These are phyloP conservation scores for Xylaria cubensis DNA, from an alignment of 495 filamentous ascomycete species.

Conservation along the genomic window DNA sequence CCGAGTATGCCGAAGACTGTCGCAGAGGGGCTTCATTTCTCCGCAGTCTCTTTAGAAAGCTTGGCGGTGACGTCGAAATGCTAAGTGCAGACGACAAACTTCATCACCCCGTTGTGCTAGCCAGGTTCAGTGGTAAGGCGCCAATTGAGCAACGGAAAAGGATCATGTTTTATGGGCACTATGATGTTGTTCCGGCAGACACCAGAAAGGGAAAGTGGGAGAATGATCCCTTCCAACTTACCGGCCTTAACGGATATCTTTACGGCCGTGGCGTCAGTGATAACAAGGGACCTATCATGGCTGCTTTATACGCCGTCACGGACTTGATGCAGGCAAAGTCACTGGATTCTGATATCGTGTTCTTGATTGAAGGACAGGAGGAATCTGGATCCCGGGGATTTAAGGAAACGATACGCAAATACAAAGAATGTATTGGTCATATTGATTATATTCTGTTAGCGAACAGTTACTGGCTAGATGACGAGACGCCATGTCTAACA, in stretches of 20 bases:
- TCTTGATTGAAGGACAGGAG: slow-evolving; percentile 96
- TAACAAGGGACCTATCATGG: slow-evolving; percentile 95
- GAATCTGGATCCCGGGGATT: slow-evolving; percentile 94
- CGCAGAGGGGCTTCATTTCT: slow-evolving; percentile 90
- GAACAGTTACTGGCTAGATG: slow-evolving; percentile 98
- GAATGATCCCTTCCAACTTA: slow-evolving; percentile 83
- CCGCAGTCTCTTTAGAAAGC: slow-evolving; percentile 83
- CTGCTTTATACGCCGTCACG: slow-evolving; percentile 89
- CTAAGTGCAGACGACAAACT: slow-evolving; percentile 70
- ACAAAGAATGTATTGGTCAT: slow-evolving; percentile 85
- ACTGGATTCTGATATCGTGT: slow-evolving; percentile 85
- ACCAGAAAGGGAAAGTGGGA: slow-evolving; percentile 80
- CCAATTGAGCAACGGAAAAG: slow-evolving; percentile 69
- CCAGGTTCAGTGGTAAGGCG: slow-evolving; percentile 78
- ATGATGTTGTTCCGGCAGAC: slow-evolving; percentile 96
- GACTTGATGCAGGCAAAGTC: slow-evolving; percentile 80
- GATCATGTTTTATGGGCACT: slow-evolving; percentile 96
- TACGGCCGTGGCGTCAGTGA: slow-evolving; percentile 97
- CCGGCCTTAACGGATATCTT: slow-evolving; percentile 87
- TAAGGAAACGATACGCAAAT: slow-evolving; percentile 72
- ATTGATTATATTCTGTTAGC: slow-evolving; percentile 93
- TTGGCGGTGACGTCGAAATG: slow-evolving; percentile 88
- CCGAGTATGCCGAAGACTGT: slow-evolving; percentile 86
- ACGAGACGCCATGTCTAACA: slow-evolving; percentile 91
- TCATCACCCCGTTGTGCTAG: slow-evolving; percentile 88